Evolutionary conservation across 805 yeast species (phyloP).

Genomic region (Lipomyces starkeyi): DNA sequence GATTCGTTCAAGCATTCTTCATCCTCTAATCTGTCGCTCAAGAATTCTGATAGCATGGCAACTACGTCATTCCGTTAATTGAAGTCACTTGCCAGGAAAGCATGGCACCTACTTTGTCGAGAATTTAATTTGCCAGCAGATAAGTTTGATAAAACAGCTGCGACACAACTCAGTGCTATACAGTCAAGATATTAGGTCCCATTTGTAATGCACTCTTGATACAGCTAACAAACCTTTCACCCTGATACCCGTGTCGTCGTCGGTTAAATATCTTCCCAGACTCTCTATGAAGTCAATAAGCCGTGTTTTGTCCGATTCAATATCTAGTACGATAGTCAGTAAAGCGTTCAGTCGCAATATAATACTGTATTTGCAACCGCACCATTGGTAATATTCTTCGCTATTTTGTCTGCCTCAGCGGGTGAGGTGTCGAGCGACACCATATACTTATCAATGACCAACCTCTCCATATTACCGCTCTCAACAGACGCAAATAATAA

Average conservation of each 20-base stretch:
- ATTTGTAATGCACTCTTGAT: background rate
- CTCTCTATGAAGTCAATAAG: slow-evolving; percentile 61
- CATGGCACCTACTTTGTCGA: slow-evolving; percentile 45
- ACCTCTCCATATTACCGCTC: slow-evolving; percentile 16
- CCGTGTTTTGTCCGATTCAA: slow-evolving; percentile 44
- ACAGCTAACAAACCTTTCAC: slow-evolving; percentile 45
- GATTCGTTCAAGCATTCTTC: slow-evolving; percentile 58
- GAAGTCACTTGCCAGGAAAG: background rate
- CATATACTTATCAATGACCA: slow-evolving; percentile 26
- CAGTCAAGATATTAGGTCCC: background rate
- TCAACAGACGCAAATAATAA: background rate
- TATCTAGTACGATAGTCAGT: slow-evolving; percentile 30
- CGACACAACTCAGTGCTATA: slow-evolving; percentile 52
- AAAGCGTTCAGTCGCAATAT: background rate
- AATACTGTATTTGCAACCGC: background rate
- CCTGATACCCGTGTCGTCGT: slow-evolving; percentile 61
- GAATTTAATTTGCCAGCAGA: slow-evolving; percentile 45
- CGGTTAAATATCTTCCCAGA: slow-evolving; percentile 67
- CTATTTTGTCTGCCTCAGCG: slow-evolving; percentile 24
- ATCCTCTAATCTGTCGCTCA: slow-evolving; percentile 71
- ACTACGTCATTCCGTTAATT: slow-evolving; percentile 34
- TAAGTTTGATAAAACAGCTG: slow-evolving; percentile 48
- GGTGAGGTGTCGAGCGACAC: slow-evolving; percentile 20
- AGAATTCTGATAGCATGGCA: slow-evolving; percentile 55
- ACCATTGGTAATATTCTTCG: slow-evolving; percentile 26